phyloP scores from a whole-genome alignment of 73 alveolate species.

The Stentor roeselii region DNA sequence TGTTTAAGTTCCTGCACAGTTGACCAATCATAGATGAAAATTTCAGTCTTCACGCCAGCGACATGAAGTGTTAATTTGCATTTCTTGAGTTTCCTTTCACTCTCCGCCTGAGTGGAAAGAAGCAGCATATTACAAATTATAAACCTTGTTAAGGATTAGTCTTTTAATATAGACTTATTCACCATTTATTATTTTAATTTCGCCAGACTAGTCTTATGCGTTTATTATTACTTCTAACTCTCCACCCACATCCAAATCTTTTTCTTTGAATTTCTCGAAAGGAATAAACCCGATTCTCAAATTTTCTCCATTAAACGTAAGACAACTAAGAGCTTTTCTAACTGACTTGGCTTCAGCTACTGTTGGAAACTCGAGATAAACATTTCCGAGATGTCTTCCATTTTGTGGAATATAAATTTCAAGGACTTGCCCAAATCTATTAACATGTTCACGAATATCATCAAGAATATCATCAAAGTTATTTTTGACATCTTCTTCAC shows the following conservation, averaged over 20 bases:
- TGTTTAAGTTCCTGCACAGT: slow-evolving; percentile 9
- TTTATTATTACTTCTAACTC: background rate
- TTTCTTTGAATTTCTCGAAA: slow-evolving; percentile 18
- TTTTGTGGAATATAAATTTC: slow-evolving; percentile 29
- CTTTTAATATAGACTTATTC: too few relatives aligned
- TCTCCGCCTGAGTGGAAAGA: slow-evolving; percentile 1
- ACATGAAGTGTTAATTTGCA: background rate
- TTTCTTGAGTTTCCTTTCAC: background rate
- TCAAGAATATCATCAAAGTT: slow-evolving; percentile 33
- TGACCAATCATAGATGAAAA: background rate
- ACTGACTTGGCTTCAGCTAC: slow-evolving; percentile 24
- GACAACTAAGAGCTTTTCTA: background rate
- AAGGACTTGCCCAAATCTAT: slow-evolving; percentile 28
- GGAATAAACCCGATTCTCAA: background rate
- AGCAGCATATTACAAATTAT: background rate
- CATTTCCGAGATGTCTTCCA: slow-evolving; percentile 23
- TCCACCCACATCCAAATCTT: background rate
- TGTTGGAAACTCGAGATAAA: slow-evolving; percentile 20
- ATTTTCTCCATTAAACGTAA: slow-evolving; percentile 5
- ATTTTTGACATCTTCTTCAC: slow-evolving; percentile 22
- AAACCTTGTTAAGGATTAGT: too few relatives aligned
- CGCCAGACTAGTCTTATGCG: too few relatives aligned
- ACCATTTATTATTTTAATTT: too few relatives aligned
- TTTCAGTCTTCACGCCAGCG: slow-evolving; percentile 4
- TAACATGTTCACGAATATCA: slow-evolving; percentile 39